A percentile compares a stretch with the other conserved stretches of the same genome.
These are phyloP conservation scores for Phytophthora pinifolia DNA, from an alignment of 352 stramenopile genomes.

Conservation along the genomic window DNA sequence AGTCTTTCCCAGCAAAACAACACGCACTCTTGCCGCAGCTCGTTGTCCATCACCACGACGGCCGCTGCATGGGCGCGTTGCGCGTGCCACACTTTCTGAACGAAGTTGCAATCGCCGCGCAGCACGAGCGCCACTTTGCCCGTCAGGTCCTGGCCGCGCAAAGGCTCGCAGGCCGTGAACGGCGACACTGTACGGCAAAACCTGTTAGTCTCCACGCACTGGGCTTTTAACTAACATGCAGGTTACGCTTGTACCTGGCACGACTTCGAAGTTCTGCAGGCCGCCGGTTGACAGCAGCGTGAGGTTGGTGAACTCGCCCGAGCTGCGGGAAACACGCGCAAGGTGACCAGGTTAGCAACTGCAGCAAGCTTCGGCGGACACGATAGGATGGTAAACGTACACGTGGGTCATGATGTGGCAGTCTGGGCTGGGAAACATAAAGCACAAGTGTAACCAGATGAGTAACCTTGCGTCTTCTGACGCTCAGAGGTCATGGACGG, in stretches of 20 bases:
- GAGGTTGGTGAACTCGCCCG: constrained; percentile 72
- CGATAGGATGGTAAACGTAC: constrained; percentile 32
- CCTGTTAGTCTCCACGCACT: neutral
- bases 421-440: constrained; percentile 38
- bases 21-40: constrained; percentile 55
- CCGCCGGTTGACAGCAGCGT: constrained; percentile 38
- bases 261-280: constrained; percentile 40
- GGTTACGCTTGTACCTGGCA: constrained; percentile 33
- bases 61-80: constrained; percentile 65
- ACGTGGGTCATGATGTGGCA: constrained; percentile 68
- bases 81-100: constrained; percentile 56
- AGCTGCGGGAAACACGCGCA: constrained; percentile 28
- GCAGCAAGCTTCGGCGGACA: neutral
- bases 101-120: constrained; percentile 69
- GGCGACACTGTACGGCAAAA: constrained; percentile 33
- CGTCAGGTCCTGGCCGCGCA: constrained; percentile 45
- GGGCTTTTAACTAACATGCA: neutral
- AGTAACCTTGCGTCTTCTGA: neutral
- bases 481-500: neutral
- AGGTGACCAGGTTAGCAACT: constrained; percentile 5
- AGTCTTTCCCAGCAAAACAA: neutral
- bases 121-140: constrained; percentile 76
- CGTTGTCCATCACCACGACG: constrained; percentile 77
- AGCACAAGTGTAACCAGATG: constrained; percentile 9
- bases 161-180: constrained; percentile 63